Base-by-base conservation (phyloP, 2,329 filamentous ascomycete species). In the Fusarium nematophilum region DNA sequence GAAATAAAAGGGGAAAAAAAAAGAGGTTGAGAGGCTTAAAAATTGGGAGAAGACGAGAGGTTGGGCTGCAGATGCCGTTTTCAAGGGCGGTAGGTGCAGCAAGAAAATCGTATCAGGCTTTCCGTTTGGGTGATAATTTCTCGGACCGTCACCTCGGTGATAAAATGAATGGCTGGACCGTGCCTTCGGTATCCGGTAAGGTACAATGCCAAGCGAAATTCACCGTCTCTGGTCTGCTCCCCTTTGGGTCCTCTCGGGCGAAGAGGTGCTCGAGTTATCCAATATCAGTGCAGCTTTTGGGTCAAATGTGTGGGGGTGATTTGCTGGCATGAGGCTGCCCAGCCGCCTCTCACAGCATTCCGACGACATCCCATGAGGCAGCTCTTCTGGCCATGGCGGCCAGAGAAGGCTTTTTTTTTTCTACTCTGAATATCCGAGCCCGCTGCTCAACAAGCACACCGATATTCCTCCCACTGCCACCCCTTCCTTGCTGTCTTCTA, bases 101-200 rank as follows among this genome's bases (percentile, higher is more conserved):
- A 45, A 40, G 42, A 64, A 68, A 68, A 60, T 67, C 63, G 64
- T 59, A 63, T 56, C 60, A 62, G 49, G 45, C 48, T 40, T 42
- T 38, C 51, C 46, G 10, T 31, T 47, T 39, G 48, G 49, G 38
- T 59, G 43, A 30, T 60, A 46, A 45, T 61, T 65, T 44, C 57
- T 57, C 42, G 40, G 54, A 37, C 49, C 36, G 64, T 68, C 64
- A 51, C 66, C 66, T 64, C 55, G 64, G 66, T 66, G 66, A 68
- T 66, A 69, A 68, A 69, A 68, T 69, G 66, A 68, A 59, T 64
- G 60, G 53, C 56, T 57, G 64, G 64, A 62, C 62, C 54, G 65
- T 65, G 64, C 51, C 53, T 49, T 40, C 23, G 55, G 46, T 42
- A 59, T n/a, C n/a, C n/a, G n/a, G n/a, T n/a, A n/a, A 45, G 53